These are phyloP conservation scores for Trypanosoma boissoni DNA, from an alignment of 208 protist species.

Conservation along the genomic window DNA sequence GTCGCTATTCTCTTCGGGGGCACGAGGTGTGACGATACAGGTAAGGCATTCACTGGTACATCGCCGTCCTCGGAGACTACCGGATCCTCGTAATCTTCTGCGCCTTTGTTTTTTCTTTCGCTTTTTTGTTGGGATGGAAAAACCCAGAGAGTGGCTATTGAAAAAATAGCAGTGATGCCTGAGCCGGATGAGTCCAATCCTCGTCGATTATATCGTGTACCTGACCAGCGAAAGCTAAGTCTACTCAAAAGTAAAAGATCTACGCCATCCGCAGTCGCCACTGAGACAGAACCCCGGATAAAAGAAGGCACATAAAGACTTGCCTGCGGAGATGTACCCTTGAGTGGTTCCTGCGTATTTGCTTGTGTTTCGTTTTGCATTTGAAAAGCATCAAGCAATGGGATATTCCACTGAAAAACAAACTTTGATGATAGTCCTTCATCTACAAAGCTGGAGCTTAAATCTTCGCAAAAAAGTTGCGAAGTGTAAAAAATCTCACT, in stretches of 20 bases:
- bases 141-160: constrained; percentile 69
- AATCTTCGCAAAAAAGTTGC: neutral
- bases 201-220: constrained; percentile 84
- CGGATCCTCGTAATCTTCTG: neutral
- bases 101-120: neutral
- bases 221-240: constrained; percentile 67
- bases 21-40: too few relatives aligned
- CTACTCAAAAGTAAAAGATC: constrained; percentile 53
- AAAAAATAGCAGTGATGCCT: constrained; percentile 80
- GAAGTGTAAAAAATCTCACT: constrained; percentile 29
- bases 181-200: constrained; percentile 58
- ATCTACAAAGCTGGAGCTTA: neutral
- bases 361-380: neutral
- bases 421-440: neutral
- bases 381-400: constrained; percentile 26
- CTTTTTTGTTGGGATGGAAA: constrained; percentile 15
- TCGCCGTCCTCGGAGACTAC: too few relatives aligned
- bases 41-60: too few relatives aligned
- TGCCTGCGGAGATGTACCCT: neutral
- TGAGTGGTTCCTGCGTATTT: neutral
- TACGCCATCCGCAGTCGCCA: constrained; percentile 11
- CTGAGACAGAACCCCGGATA: constrained; percentile 52
- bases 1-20: constrained; percentile 39
- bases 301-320: constrained; percentile 49
- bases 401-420: constrained; percentile 39